phyloP scores from a whole-genome alignment of 805 yeast genomes.

The Candida ipomoeae region DNA sequence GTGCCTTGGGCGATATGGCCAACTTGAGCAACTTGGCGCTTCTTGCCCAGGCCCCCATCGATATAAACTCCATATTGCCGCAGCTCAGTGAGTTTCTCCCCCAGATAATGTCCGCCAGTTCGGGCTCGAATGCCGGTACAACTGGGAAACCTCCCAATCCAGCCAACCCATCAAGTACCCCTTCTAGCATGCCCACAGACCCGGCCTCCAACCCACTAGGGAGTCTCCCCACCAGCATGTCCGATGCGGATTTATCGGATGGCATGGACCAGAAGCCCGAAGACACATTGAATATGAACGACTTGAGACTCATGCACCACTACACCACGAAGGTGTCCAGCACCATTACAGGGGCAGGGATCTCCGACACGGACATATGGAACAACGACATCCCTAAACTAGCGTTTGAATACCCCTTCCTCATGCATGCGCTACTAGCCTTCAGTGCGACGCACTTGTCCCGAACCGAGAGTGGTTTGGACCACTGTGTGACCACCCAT shows the following conservation, averaged over 20 bases:
- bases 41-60: constrained; percentile 41
- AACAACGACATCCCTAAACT: constrained; percentile 79
- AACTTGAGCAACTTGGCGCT: constrained; percentile 38
- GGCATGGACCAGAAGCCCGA: not conserved
- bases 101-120: not conserved
- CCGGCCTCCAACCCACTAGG: not conserved
- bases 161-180: not conserved
- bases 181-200: not conserved
- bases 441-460: constrained; percentile 90
- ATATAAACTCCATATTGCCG: constrained; percentile 34
- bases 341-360: constrained; percentile 87
- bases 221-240: not conserved
- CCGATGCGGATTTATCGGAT: not conserved
- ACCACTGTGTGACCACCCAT: constrained; percentile 79
- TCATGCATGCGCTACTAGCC: constrained; percentile 89
- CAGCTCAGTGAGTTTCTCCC: constrained; percentile 5
- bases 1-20: constrained; percentile 35
- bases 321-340: constrained; percentile 80
- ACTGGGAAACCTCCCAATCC: not conserved
- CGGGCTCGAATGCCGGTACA: not conserved
- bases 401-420: constrained; percentile 82
- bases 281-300: constrained; percentile 56
- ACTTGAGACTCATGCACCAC: constrained; percentile 79
- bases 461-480: constrained; percentile 68
- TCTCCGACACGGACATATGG: constrained; percentile 84